Evolutionary conservation across 805 yeast genomes (phyloP).

Genomic region (Kodamaea jinghongensis): DNA sequence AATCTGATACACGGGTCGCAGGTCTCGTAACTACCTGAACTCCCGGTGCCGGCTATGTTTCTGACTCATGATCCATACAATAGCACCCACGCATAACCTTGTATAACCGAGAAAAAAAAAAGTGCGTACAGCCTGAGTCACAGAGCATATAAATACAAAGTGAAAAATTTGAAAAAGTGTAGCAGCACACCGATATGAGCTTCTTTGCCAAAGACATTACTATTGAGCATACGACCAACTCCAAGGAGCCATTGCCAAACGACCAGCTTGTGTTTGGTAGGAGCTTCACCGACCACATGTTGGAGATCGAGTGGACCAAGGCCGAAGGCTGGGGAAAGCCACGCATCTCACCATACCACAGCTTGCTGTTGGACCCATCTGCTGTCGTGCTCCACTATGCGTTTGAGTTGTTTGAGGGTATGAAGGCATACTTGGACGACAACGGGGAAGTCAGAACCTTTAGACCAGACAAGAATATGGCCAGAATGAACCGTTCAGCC

Average conservation of each 20-base stretch:
- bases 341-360: constrained; percentile 26
- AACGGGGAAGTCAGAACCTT: constrained; percentile 23
- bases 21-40: too few relatives aligned
- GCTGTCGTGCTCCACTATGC: constrained; percentile 28
- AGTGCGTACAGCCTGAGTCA: not conserved
- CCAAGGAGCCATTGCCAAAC: constrained; percentile 23
- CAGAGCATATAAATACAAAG: not conserved
- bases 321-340: constrained; percentile 29
- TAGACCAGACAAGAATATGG: constrained; percentile 27
- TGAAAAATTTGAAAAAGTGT: not conserved
- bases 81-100: not conserved
- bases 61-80: too few relatives aligned
- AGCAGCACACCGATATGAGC: constrained; percentile 7
- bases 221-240: constrained; percentile 20
- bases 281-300: constrained; percentile 29
- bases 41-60: too few relatives aligned
- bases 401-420: constrained; percentile 29
- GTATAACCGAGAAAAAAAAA: not conserved
- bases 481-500: constrained; percentile 25
- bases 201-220: constrained; percentile 22
- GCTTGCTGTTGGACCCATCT: constrained; percentile 24
- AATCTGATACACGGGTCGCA: too few relatives aligned
- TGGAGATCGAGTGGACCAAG: constrained; percentile 28
- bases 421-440: constrained; percentile 29
- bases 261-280: constrained; percentile 26